Evolutionary conservation across 345 rosid genomes (phyloP).

Genomic region (Toxicodendron radicans): DNA sequence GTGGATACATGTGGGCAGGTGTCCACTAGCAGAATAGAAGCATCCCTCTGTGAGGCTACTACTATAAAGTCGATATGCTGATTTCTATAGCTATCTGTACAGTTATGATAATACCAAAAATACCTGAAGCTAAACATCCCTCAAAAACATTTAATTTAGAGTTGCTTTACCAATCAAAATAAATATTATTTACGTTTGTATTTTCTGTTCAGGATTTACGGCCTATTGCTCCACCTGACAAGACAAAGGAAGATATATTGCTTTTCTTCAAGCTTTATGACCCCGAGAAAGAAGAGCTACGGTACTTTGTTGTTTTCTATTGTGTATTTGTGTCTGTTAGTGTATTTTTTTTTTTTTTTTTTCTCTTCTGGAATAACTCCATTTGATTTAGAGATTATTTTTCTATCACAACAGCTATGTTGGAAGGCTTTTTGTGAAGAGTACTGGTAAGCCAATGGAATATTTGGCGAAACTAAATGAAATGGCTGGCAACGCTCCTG

Average conservation of each 20-base stretch:
- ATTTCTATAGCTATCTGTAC: too few relatives aligned
- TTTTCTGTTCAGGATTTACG: constrained; percentile 47
- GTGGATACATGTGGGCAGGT: background rate
- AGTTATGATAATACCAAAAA: too few relatives aligned
- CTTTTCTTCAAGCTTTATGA: constrained; percentile 76
- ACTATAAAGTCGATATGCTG: too few relatives aligned
- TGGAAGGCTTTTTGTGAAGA: too few relatives aligned
- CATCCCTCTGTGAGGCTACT: too few relatives aligned
- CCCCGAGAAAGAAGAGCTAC: constrained; percentile 60
- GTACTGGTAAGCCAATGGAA: too few relatives aligned
- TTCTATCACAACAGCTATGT: constrained; percentile 37
- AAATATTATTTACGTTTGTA: constrained; percentile 8
- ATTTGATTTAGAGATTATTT: constrained; percentile 15
- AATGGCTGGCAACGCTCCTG: constrained; percentile 69
- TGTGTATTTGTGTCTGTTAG: background rate
- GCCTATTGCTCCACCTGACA: constrained; percentile 55
- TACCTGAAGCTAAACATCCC: too few relatives aligned
- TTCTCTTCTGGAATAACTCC: background rate
- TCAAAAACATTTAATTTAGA: too few relatives aligned
- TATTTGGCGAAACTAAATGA: too few relatives aligned
- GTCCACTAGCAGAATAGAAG: background rate
- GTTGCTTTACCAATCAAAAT: background rate
- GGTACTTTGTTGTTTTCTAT: constrained; percentile 31
- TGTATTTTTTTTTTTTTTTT: background rate
- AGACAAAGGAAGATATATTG: constrained; percentile 66